Base-by-base conservation (phyloP, 1,139 yeast species). In the Lodderomyces beijingensis region DNA sequence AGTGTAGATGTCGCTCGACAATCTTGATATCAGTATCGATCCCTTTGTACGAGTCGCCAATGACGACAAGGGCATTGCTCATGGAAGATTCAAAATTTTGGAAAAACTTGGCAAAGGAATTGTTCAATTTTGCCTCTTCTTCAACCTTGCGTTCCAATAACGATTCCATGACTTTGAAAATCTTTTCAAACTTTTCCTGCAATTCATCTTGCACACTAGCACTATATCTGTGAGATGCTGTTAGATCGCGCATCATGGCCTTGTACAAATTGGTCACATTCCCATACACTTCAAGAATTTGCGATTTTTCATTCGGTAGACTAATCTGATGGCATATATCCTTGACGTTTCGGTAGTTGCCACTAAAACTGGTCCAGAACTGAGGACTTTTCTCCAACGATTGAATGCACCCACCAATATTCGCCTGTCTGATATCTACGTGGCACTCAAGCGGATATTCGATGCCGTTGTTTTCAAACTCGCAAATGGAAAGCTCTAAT, bases 291-390 rank as follows among this genome's bases (percentile, higher is more conserved):
- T 54, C 46, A 27, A 75, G 39, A 0, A 76, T 60, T 35, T 71
- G 76, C 27, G 70, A 74, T 39, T 74, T 74, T 38, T 74, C 75
- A 42, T 52, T 72, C 0, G 79, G 79, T 3, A 71, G 42, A 0
- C 76, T 59, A 30, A 70, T 68, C 36, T 74, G 77, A 40, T 57
- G 58, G 42, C 82, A 77, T 0, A 74, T 54, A 3, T 63, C 57
- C 3, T 68, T 62, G 2, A 76, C 51, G 16, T 67, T 66, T 32
- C 77, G 59, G 42, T 72, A 76, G 41, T 76, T 69, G 0, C 82
- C 82, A 41, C 76, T 74, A 42, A 69, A 77, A 0, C 77, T 70
- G 0, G 81, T 75, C 83, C 83, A 77, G 57, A 70, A 70, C 45
- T 74, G 79, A 1, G 77, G 65, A 2, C 65, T 55, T 17, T 44